Evolutionary conservation across 176 grass and related monocot species (phyloP), one percentile per base, ranked within the genome.

Genomic region (Dendrocalamus sinicus): DNA sequence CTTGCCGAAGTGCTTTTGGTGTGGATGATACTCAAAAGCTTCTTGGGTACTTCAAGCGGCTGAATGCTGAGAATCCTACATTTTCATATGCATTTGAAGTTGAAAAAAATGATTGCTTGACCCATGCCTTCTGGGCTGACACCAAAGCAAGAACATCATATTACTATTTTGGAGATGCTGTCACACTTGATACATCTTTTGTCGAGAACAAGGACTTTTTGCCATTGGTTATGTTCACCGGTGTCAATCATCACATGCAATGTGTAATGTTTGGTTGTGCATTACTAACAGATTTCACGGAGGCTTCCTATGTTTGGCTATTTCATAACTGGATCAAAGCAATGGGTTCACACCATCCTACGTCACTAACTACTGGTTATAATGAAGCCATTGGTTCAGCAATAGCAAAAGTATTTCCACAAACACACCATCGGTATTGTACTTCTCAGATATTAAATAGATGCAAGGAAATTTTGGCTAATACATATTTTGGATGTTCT

Each of bases 111-210:
- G 87, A 86, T 89, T 94, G 92, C 28, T 80, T 92, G 10, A 88
- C 87, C 32, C 86, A 94, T 80, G 90, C 90, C 41, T 88, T 90
- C 78, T 94, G 86, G 90, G 84, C 85, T 35, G 92, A 94, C 78
- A 81, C 84, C 59, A 92, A 87, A 82, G 89, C 81, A 79, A 86
- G 88, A 83, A 81, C 87, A 59, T 90, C 92, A 1, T 91, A 86
- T 72, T 88, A 83, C 71, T 91, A 76, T 90, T 92, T 94, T 72
- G 92, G 90, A 23, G 92, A 92, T 83, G 92, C 87, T n/a, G 84
- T 91, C 45, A 94, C 81, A 78, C 70, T 94, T 64, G 89, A 92
- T 23, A 92, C 84, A 12, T 81, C 84, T 14, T 94, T 91, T 66
- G 87, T 79, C 67, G 62, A 84, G 63, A 89, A 92, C 85, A 85